Conservation (phyloP, 768 basidiomycete species). For the Russula lepida region DNA sequence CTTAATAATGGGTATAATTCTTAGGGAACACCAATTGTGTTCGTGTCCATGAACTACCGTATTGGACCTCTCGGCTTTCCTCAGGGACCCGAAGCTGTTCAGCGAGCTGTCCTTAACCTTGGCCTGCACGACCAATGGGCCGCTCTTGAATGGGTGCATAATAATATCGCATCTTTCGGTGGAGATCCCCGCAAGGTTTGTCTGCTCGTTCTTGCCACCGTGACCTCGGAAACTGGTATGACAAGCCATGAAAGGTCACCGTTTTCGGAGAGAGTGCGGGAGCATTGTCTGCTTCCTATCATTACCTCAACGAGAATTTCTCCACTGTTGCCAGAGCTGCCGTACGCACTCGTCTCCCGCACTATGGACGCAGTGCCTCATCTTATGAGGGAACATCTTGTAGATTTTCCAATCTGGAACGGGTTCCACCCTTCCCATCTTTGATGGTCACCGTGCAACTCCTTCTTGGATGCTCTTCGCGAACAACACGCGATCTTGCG, state of each 20-base stretch:
- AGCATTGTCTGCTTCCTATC: conserved; percentile 29
- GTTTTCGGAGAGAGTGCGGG: conserved; percentile 36
- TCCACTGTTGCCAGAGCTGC: conserved; percentile 22
- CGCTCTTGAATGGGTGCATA: conserved; percentile 25
- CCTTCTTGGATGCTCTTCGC: conserved; percentile 35
- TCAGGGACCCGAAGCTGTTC: conserved; percentile 34
- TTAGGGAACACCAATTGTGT: conserved; percentile 30
- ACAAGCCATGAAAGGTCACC: conserved; percentile 26
- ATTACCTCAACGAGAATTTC: conserved; percentile 27
- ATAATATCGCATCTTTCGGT: conserved; percentile 27
- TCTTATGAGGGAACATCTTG: not conserved
- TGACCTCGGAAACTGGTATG: too few species aligned
- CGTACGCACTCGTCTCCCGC: conserved; percentile 9
- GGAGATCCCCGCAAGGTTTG: conserved; percentile 24
- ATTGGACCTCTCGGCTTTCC: conserved; percentile 43
- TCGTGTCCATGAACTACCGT: conserved; percentile 44
- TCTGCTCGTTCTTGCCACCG: not conserved
- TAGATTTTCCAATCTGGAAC: conserved; percentile 41
- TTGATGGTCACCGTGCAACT: conserved; percentile 28
- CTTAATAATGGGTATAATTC: not conserved
- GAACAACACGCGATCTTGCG: conserved; percentile 30
- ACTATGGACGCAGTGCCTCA: not conserved
- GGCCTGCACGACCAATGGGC: conserved; percentile 39
- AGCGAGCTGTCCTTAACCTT: conserved; percentile 34
- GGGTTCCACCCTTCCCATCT: conserved; percentile 27